Evolutionary conservation across 371 early-diverging fungal species (phyloP).

Genomic region (Rhizomucor pusillus): DNA sequence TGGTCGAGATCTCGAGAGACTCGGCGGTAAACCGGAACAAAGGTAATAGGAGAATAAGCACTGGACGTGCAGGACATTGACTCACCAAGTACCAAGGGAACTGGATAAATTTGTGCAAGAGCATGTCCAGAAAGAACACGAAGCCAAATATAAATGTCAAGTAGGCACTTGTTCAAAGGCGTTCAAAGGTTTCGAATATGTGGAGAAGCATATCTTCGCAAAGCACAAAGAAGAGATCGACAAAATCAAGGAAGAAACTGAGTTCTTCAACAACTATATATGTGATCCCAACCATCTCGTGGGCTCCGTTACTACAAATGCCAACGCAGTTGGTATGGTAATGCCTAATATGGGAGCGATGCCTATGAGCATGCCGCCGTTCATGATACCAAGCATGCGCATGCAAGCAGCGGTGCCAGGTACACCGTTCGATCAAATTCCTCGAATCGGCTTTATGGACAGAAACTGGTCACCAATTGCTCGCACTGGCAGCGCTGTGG

Average conservation of each 20-base stretch:
- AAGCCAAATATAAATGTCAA: conserved; percentile 85
- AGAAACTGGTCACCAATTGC: neutral
- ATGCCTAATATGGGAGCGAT: conserved; percentile 14
- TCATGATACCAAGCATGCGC: conserved; percentile 23
- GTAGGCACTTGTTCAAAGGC: conserved; percentile 82
- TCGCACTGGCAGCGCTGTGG: conserved; percentile 5
- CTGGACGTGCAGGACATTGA: neutral
- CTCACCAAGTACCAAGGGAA: conserved; percentile 28
- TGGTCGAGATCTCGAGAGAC: conserved; percentile 62
- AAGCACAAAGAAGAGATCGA: conserved; percentile 84
- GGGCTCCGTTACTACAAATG: conserved; percentile 1
- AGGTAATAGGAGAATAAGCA: conserved; percentile 34
- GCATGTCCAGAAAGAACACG: conserved; percentile 68
- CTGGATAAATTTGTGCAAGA: conserved; percentile 51
- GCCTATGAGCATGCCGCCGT: conserved; percentile 27
- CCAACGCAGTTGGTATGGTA: conserved; percentile 3
- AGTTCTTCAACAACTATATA: conserved; percentile 86
- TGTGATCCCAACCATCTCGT: conserved; percentile 73
- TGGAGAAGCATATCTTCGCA: conserved; percentile 85
- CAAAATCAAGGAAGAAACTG: conserved; percentile 55
- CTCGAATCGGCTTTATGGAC: conserved; percentile 63
- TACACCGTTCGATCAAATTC: conserved; percentile 67
- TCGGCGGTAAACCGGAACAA: conserved; percentile 78
- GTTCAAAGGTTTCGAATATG: conserved; percentile 92
- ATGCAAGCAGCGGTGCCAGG: conserved; percentile 42